Evolutionary conservation across 1,284 basidiomycete species (phyloP).

Genomic region (Puccinia polysora): DNA sequence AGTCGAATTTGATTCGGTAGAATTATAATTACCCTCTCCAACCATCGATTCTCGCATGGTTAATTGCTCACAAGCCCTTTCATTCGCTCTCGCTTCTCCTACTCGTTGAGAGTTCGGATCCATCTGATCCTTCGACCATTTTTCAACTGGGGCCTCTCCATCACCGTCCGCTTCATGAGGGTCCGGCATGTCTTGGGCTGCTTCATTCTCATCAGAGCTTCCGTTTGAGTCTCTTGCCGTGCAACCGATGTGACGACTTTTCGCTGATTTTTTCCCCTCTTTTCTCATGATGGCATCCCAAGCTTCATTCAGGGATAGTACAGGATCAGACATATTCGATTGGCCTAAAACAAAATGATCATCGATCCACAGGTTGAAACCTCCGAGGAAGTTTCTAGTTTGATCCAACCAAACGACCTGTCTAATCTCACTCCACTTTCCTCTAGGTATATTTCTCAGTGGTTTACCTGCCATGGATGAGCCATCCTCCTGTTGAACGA

Average conservation of each 20-base stretch:
- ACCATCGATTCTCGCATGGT: too few species aligned
- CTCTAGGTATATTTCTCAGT: background rate
- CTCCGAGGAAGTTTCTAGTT: background rate
- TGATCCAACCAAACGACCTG: slow-evolving; percentile 18
- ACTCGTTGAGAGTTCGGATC: too few species aligned
- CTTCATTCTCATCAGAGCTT: too few species aligned
- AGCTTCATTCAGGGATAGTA: too few species aligned
- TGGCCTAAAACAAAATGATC: slow-evolving; percentile 1
- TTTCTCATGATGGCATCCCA: background rate
- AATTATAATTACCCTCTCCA: background rate
- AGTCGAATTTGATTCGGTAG: background rate
- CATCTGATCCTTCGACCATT: too few species aligned
- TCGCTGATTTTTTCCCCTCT: background rate
- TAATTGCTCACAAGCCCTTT: too few species aligned
- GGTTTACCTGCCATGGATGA: background rate
- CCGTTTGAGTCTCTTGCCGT: too few species aligned
- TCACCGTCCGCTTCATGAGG: too few species aligned
- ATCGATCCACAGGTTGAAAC: slow-evolving; percentile 22
- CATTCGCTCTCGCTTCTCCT: too few species aligned
- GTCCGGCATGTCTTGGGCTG: too few species aligned
- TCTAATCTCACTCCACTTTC: slow-evolving; percentile 1
- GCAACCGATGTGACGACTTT: too few species aligned
- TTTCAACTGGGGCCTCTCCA: too few species aligned
- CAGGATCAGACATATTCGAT: background rate
- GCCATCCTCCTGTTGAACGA: background rate